Evolutionary conservation across 2,329 filamentous ascomycete species (phyloP), one percentile per base, ranked within the genome.

Genomic region (Herpotrichia juniperi): DNA sequence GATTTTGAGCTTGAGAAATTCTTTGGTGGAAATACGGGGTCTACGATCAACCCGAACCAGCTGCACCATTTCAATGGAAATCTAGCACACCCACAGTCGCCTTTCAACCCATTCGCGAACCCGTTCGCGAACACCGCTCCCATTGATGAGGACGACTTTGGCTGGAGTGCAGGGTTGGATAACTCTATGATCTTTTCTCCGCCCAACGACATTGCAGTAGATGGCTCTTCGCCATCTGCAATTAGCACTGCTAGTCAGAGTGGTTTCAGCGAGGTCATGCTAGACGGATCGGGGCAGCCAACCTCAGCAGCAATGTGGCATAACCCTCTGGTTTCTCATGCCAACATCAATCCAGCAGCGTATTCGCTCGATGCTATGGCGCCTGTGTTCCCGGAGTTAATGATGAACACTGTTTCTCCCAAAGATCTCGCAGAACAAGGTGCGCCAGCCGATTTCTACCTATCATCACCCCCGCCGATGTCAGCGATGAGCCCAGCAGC

Each of bases 241-340:
- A 93, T 97, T 73, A 97, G 93, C 78, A 96, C 91, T 37, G 91
- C 90, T 53, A 97, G 93, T 75, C 93, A 96, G 68, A 93, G 90
- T 71, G 90, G 88, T 45, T 90, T 93, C 73, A 96, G 91, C 74
- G 94, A 97, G 71, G 86, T 92, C 53, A 92, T 96, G 88, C 81
- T 94, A 51, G 92, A 97, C 73, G 91, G 90, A 25, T 78, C 75
- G 24, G 74, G 74, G 19, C 71, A 74, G 49, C 66, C 68, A 25
- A 69, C 70, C 22, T 72, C 72, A 16, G 58, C 64, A 45, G 60
- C 68, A 31, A 69, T 74, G 66, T 76, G 74, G 74, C 69, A 74
- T 37, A 70, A 70, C 24, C 64, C 68, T 17, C 50, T 91, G 65
- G 87, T 90, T 74, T 82, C 84, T 19, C 88, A 89, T 58, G 84